A percentile compares a stretch with the other conserved stretches of the same genome.
phyloP scores from a whole-genome alignment of 2,329 filamentous ascomycete genomes.

The Whalleya microplaca region DNA sequence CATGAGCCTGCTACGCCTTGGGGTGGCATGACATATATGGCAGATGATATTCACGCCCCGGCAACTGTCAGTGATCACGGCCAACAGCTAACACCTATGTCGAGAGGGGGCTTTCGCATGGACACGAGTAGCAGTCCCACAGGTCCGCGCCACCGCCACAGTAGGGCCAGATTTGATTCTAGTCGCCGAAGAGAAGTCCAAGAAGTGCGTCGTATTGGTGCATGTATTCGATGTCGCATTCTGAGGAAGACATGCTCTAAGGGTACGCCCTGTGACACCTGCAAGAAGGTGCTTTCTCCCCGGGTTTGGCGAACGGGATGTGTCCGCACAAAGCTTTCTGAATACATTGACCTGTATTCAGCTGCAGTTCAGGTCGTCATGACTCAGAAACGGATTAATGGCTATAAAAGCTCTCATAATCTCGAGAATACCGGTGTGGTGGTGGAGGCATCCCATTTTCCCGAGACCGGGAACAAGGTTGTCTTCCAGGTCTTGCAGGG shows the following conservation, averaged over 20 bases:
- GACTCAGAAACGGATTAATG: conserved; percentile 62
- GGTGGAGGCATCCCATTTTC: conserved; percentile 65
- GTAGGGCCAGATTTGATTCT: conserved; percentile 60
- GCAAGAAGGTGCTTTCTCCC: conserved; percentile 64
- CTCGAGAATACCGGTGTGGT: conserved; percentile 53
- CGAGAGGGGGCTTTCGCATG: conserved; percentile 58
- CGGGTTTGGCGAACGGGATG: conserved; percentile 69
- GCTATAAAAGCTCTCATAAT: conserved; percentile 53
- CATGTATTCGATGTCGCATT: conserved; percentile 68
- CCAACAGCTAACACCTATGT: conserved; percentile 31
- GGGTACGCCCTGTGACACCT: conserved; percentile 65
- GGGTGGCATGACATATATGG: conserved; percentile 38
- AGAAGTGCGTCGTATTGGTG: conserved; percentile 66
- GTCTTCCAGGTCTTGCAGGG: conserved; percentile 47
- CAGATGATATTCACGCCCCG: conserved; percentile 36
- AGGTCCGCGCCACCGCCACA: conserved; percentile 53
- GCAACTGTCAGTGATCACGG: conserved; percentile 37
- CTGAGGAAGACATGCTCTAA: conserved; percentile 69
- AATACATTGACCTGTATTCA: conserved; percentile 65
- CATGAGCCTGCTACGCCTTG: conserved; percentile 29
- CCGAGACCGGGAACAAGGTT: conserved; percentile 51
- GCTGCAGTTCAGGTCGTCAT: conserved; percentile 66
- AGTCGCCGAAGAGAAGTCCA: conserved; percentile 66
- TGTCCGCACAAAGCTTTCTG: conserved; percentile 63
- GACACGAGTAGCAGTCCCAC: conserved; percentile 50